phyloP scores from a whole-genome alignment of 208 protist genomes.

The Trichomonas vaginalis region DNA sequence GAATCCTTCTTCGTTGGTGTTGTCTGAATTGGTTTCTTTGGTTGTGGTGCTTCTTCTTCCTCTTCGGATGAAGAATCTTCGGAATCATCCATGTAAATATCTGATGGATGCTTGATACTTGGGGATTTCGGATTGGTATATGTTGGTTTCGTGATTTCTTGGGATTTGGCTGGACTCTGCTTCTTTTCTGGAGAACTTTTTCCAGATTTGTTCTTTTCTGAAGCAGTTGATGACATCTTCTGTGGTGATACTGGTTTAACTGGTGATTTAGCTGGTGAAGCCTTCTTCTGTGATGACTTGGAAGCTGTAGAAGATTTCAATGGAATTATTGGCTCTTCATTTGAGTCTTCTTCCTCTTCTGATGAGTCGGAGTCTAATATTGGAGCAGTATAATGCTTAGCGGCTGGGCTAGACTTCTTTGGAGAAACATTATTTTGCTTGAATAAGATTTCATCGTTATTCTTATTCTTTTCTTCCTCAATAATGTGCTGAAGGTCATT shows the following conservation, averaged over 20 bases:
- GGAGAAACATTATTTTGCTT: background rate
- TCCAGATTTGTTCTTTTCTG: background rate
- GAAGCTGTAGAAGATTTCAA: too few species aligned
- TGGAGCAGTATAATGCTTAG: background rate
- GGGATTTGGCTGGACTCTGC: too few species aligned
- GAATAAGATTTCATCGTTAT: background rate
- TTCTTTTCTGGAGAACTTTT: background rate
- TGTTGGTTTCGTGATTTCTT: background rate
- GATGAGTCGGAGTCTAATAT: background rate
- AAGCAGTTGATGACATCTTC: background rate
- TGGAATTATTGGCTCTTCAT: too few species aligned
- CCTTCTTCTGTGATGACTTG: too few species aligned
- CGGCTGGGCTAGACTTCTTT: background rate
- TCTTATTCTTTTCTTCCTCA: background rate
- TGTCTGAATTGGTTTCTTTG: background rate
- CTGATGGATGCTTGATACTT: background rate
- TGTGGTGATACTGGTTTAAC: too few species aligned
- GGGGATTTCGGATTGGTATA: background rate
- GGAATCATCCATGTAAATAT: background rate
- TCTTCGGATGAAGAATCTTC: background rate
- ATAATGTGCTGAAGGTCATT: background rate
- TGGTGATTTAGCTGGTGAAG: too few species aligned
- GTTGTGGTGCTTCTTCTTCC: background rate
- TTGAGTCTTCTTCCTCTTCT: too few species aligned
- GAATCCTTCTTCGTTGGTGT: too few species aligned